phyloP scores from a whole-genome alignment of 140 eudicot genomes.

The Bidens hawaiensis region DNA sequence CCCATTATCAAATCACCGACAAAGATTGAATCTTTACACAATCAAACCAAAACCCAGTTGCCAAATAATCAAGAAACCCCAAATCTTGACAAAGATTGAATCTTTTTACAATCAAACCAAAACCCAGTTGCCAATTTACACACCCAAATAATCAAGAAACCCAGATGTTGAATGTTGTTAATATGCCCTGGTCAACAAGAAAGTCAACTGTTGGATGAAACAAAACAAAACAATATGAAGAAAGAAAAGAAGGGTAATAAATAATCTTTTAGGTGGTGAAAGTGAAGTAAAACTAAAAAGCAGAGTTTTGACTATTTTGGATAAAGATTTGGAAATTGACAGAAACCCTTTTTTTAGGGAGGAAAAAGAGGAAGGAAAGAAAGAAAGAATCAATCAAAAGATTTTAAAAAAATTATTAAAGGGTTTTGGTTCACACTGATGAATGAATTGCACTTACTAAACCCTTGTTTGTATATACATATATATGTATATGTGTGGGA shows the following conservation, averaged over 20 bases:
- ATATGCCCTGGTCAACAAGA: constrained; percentile 26
- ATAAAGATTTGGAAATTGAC: constrained; percentile 24
- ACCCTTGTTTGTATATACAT: constrained; percentile 26
- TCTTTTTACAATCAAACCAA: constrained; percentile 32
- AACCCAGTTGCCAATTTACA: constrained; percentile 23
- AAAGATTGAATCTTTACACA: constrained; percentile 30
- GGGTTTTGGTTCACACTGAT: constrained; percentile 25
- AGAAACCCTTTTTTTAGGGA: constrained; percentile 33
- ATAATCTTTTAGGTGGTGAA: constrained; percentile 17
- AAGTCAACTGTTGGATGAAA: constrained; percentile 28
- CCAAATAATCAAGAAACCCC: constrained; percentile 9
- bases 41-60: constrained; percentile 32
- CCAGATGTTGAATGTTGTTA: constrained; percentile 23
- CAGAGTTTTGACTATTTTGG: constrained; percentile 18
- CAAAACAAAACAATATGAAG: background rate
- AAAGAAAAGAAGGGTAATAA: constrained; percentile 3
- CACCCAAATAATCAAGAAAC: constrained; percentile 5
- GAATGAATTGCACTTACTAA: constrained; percentile 15
- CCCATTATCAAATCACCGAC: constrained; percentile 26
- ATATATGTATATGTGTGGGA: constrained; percentile 28
- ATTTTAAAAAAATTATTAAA: background rate
- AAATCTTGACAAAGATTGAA: no score
- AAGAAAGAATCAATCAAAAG: background rate
- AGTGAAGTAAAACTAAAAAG: constrained; percentile 16
- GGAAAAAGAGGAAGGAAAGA: constrained; percentile 13